phyloP scores from a whole-genome alignment of 1,284 basidiomycete genomes.

The Fomitopsis pinicola region DNA sequence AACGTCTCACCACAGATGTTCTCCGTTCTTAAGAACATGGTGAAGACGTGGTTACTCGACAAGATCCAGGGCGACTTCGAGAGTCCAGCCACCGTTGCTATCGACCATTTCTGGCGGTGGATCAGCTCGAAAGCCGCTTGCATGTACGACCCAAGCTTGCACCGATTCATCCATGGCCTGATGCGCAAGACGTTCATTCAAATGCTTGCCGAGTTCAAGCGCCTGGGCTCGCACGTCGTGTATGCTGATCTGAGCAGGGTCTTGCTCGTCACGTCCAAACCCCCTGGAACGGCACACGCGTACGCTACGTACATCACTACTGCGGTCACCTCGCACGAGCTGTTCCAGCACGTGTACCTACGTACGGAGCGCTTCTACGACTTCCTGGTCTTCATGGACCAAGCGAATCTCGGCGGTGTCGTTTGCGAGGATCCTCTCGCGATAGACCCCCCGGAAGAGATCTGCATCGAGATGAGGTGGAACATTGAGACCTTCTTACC shows the following conservation, averaged over 20 bases:
- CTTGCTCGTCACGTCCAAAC: constrained; percentile 91
- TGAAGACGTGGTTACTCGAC: constrained; percentile 92
- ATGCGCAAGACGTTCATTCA: constrained; percentile 99
- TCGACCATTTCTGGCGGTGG: constrained; percentile 99
- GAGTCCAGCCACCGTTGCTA: constrained; percentile 60
- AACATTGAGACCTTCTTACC: constrained; percentile 94
- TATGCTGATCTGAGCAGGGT: constrained; percentile 95
- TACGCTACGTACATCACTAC: constrained; percentile 94
- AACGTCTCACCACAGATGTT: constrained; percentile 92
- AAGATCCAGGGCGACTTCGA: constrained; percentile 65
- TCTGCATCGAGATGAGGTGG: constrained; percentile 88
- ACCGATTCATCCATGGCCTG: constrained; percentile 90
- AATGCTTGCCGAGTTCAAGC: constrained; percentile 93
- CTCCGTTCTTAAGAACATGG: constrained; percentile 81
- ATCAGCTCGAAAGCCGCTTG: constrained; percentile 80
- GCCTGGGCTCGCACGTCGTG: constrained; percentile 90
- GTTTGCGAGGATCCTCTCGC: constrained; percentile 77
- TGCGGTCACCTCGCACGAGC: constrained; percentile 90
- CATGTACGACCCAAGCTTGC: constrained; percentile 92
- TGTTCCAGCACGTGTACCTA: constrained; percentile 93
- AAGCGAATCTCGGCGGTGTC: constrained; percentile 90
- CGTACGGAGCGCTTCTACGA: constrained; percentile 92
- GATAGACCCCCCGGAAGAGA: constrained; percentile 59
- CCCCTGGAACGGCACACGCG: constrained; percentile 91
- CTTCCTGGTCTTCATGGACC: constrained; percentile 94